phyloP scores from a whole-genome alignment of 495 filamentous ascomycete species.

The Penicillium paxilli region DNA sequence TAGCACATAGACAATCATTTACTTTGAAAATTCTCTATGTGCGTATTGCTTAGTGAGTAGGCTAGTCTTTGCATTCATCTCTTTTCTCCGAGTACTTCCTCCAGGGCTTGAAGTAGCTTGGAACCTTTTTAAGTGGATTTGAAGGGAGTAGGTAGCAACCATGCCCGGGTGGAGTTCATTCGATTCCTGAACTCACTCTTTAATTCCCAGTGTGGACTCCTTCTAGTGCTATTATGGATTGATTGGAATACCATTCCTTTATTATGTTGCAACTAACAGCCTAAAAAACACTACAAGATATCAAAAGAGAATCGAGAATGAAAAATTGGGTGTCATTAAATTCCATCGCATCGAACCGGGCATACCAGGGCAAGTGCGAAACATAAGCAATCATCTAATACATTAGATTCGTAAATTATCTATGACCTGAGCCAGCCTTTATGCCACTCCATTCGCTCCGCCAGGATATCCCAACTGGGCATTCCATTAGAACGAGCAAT shows the following conservation, averaged over 20 bases:
- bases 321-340: not conserved
- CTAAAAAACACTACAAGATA: slow-evolving; percentile 2
- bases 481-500: slow-evolving; percentile 47
- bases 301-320: slow-evolving; percentile 3
- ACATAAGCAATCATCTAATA: not conserved
- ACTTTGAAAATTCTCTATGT: not conserved
- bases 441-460: slow-evolving; percentile 41
- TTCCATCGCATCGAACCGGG: too few relatives aligned
- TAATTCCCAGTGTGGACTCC: too few relatives aligned
- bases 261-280: too few relatives aligned
- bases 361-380: not conserved
- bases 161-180: too few relatives aligned
- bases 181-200: too few relatives aligned
- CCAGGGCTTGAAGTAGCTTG: too few relatives aligned
- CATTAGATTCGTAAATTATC: not conserved
- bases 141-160: too few relatives aligned
- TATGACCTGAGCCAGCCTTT: slow-evolving; percentile 8
- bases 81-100: not conserved
- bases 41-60: too few relatives aligned
- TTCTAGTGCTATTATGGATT: too few relatives aligned
- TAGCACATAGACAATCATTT: not conserved
- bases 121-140: too few relatives aligned
- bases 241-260: too few relatives aligned
- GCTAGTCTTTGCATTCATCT: too few relatives aligned
- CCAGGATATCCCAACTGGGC: slow-evolving; percentile 52